Evolutionary conservation across 805 yeast genomes (phyloP), one percentile per base, ranked within the genome.

Genomic region (Wickerhamomyces hampshirensis): DNA sequence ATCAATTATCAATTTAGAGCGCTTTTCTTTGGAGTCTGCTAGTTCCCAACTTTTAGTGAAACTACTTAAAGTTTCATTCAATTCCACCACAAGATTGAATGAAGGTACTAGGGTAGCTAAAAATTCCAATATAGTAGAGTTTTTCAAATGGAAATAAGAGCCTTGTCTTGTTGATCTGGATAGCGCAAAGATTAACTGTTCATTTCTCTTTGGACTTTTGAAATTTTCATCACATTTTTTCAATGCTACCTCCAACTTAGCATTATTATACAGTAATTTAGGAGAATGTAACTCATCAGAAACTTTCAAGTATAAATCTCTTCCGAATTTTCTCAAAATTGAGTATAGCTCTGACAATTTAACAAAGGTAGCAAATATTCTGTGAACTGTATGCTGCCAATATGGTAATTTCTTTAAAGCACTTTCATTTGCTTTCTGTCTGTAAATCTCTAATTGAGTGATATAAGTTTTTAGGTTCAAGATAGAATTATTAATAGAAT

Each of bases 351-450:
- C 77, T 35, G 68, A 65, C 23, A 71, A 48, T 29, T 72, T 55
- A 6, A 50, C 36, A 23, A 44, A 42, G 10, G 39, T 48, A 12
- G 72, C 62, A 38, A 73, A 64, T 4, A 73, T 56, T 39, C 71
- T 59, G 45, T 77, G 82, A 28, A 73, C 47, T 0, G 73, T 53
- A 39, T 57, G 63, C n/a, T 58, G 49, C 60, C 65, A 59, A 33
- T 52, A 46, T 4, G 69, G 66, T 2, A 66, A 32, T 15, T 59
- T 55, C 26, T 56, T 56, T 8, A 65, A 30, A 14, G 37, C 29
- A 1, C 40, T 40, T 15, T 53, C 53, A 7, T 37, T 28, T 0
- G 52, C 41, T 23, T 40, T 47, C 13, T 33, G 34, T n/a, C 53
- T 47, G 38, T 51, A 62, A 16, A 42, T 47, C 24, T 44, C 36